A percentile compares a stretch with the other conserved stretches of the same genome.
Evolutionary conservation across 202 grass and related monocot genomes (phyloP).

Genomic region (Elaeis oleifera): DNA sequence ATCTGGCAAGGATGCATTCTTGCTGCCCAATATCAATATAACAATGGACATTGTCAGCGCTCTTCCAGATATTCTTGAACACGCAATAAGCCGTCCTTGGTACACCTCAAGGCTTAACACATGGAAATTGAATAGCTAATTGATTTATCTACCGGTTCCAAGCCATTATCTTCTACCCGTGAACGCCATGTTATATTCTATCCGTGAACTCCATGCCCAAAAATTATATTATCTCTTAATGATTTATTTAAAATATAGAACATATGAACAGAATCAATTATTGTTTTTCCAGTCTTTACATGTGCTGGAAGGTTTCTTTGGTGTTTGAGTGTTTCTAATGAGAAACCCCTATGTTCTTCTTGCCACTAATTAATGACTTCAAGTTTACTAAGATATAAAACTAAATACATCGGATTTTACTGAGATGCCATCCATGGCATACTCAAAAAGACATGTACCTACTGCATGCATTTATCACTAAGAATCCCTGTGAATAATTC

Average conservation of each 20-base stretch:
- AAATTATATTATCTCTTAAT: background rate
- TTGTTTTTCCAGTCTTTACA: constrained; percentile 21
- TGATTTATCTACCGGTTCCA: constrained; percentile 32
- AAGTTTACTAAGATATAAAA: constrained; percentile 29
- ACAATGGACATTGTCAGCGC: too few species aligned
- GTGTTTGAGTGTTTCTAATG: background rate
- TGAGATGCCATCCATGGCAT: too few species aligned
- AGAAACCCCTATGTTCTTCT: constrained; percentile 42
- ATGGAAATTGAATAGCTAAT: constrained; percentile 27
- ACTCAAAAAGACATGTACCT: too few species aligned
- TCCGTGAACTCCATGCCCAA: constrained; percentile 28
- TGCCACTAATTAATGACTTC: constrained; percentile 41
- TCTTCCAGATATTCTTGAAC: too few species aligned
- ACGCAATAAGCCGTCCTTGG: too few species aligned
- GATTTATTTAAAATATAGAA: background rate
- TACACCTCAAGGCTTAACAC: background rate
- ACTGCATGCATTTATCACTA: too few species aligned
- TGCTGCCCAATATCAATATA: too few species aligned
- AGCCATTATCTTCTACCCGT: constrained; percentile 30
- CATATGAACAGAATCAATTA: too few species aligned
- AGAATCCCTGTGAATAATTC: constrained; percentile 34
- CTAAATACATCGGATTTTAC: too few species aligned
- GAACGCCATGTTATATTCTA: background rate
- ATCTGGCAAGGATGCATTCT: too few species aligned
- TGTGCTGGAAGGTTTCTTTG: constrained; percentile 45